Percentiles rank a stretch among this genome's conserved stretches.
Evolutionary conservation across 2,329 filamentous ascomycete species (phyloP).

Genomic region (Penicillium aurantiogriseum): DNA sequence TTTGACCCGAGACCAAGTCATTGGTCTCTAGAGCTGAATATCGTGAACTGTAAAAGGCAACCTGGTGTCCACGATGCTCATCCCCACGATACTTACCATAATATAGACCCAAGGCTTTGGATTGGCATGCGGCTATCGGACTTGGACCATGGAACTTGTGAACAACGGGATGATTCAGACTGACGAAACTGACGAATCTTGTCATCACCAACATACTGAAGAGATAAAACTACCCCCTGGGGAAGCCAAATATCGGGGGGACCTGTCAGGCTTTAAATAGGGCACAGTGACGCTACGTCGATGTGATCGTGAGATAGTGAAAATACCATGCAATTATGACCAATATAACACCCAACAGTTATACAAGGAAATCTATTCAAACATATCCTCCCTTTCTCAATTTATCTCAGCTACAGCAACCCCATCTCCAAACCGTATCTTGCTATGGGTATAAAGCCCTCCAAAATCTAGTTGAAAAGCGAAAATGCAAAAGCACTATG

Average conservation of each 20-base stretch:
- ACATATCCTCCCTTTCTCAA: slow-evolving; percentile 9
- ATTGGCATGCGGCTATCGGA: slow-evolving; percentile 10
- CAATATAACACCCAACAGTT: slow-evolving; percentile 13
- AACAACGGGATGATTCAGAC: slow-evolving; percentile 26
- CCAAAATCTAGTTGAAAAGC: slow-evolving; percentile 12
- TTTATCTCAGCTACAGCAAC: slow-evolving; percentile 1
- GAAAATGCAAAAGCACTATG: slow-evolving; percentile 2
- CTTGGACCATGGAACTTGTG: slow-evolving; percentile 27
- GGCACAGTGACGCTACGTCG: slow-evolving; percentile 27
- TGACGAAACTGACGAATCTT: slow-evolving; percentile 32
- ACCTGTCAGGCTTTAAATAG: slow-evolving; percentile 19
- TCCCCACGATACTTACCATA: slow-evolving; percentile 2
- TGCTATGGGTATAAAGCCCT: slow-evolving; percentile 23
- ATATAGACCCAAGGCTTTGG: slow-evolving; percentile 23
- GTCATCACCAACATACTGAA: slow-evolving; percentile 27
- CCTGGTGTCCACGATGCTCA: neutral
- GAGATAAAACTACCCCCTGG: slow-evolving; percentile 15
- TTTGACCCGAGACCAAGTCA: neutral
- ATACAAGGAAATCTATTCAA: slow-evolving; percentile 18
- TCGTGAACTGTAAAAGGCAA: slow-evolving; percentile 3
- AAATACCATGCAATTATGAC: slow-evolving; percentile 30
- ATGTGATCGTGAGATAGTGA: slow-evolving; percentile 26
- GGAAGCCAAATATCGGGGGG: neutral
- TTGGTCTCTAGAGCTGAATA: neutral
- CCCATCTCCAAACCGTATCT: slow-evolving; percentile 9